Percentiles rank a stretch among this genome's conserved stretches.
Evolutionary conservation across 2,329 filamentous ascomycete genomes (phyloP).

Genomic region (Neonectria coccinea): DNA sequence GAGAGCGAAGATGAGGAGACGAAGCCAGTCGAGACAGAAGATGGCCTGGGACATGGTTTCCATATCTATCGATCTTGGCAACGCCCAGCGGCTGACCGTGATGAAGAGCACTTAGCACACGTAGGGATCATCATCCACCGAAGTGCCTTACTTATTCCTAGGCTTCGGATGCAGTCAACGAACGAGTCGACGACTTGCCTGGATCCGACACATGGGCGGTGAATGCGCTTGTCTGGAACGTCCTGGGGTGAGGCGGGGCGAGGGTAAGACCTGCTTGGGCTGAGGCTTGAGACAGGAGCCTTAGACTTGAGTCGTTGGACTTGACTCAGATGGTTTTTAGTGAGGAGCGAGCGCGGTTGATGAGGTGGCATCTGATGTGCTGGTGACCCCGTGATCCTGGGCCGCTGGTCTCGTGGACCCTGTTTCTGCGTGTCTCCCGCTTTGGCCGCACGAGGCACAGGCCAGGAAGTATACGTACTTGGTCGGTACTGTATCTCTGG

Average conservation of each 20-base stretch:
- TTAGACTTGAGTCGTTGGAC: constrained; percentile 7
- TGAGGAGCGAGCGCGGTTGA: constrained; percentile 12
- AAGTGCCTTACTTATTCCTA: background rate
- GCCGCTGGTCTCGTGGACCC: constrained; percentile 19
- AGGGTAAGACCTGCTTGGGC: constrained; percentile 8
- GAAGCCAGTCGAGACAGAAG: background rate
- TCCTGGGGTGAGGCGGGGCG: constrained; percentile 5
- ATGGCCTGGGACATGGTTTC: background rate
- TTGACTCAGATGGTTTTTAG: background rate
- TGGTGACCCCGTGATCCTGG: constrained; percentile 18
- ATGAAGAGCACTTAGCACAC: background rate
- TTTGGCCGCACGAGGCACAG: background rate
- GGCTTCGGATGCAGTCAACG: background rate
- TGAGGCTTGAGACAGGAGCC: constrained; percentile 7
- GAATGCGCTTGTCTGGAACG: constrained; percentile 4
- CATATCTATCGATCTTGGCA: constrained; percentile 6
- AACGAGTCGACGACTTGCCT: constrained; percentile 9
- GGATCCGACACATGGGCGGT: constrained; percentile 10
- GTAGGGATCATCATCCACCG: background rate
- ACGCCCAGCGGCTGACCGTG: background rate
- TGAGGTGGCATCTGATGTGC: constrained; percentile 20
- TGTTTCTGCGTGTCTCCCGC: constrained; percentile 5
- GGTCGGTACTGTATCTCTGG: background rate
- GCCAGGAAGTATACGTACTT: background rate
- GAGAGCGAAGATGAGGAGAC: background rate